These are phyloP conservation scores for Talaromyces borbonicus DNA, from an alignment of 495 filamentous ascomycete species.

Conservation along the genomic window DNA sequence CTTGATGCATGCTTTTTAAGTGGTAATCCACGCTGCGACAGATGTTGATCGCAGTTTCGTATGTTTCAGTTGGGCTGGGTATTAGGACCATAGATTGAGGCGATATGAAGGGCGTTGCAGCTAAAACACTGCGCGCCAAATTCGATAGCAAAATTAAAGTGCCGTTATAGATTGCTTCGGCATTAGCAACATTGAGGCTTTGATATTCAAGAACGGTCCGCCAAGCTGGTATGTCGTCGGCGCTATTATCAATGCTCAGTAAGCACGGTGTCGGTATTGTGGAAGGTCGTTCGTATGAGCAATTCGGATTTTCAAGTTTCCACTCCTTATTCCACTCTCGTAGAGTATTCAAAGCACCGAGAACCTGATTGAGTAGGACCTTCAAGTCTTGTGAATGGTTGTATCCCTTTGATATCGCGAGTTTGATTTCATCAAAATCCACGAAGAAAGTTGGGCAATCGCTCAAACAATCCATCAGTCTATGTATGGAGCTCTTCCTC, in stretches of 20 bases:
- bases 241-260: not conserved
- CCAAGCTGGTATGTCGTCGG: not conserved
- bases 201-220: constrained; percentile 1
- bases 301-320: constrained; percentile 1
- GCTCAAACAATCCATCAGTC: constrained; percentile 1
- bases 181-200: not conserved
- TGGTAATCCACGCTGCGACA: constrained; percentile 4
- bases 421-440: not conserved
- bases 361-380: not conserved
- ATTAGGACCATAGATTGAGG: not conserved
- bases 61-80: not conserved
- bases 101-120: not conserved
- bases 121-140: not conserved
- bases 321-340: constrained; percentile 3
- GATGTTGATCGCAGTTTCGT: not conserved
- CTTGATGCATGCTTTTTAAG: constrained; percentile 5
- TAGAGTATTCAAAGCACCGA: not conserved
- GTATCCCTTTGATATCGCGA: not conserved
- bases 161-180: not conserved
- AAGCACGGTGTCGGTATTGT: not conserved
- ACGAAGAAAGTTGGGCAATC: constrained; percentile 4
- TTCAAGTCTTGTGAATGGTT: not conserved
- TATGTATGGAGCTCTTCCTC: not conserved
- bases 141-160: not conserved
- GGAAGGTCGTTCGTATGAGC: not conserved